Base-by-base conservation (phyloP, 2,329 filamentous ascomycete species). In the Emericellopsis cladophorae region DNA sequence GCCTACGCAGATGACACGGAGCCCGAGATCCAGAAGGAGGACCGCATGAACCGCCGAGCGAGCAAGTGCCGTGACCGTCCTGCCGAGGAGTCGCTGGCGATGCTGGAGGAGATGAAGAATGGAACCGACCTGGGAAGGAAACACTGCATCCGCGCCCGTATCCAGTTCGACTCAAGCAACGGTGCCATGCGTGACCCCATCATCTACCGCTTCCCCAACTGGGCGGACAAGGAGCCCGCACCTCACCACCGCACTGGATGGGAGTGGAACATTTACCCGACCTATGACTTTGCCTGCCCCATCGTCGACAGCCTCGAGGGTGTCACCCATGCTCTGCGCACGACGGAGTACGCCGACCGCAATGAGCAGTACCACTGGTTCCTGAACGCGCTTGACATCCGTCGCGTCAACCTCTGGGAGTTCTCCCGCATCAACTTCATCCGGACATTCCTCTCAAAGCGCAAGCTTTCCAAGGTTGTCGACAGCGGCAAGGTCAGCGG, bases 111-210 rank as follows among this genome's bases (percentile, higher is more conserved):
- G 69, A 98, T 98, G 92, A 94, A 89, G 70, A 73, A 75, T 42
- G 89, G 83, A 36, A 82, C 79, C 3, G 75, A 82, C 38, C 80
- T 89, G 59, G 92, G 92, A 44, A 64, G 79, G 38, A 78, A 74
- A 55, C 89, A 90, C 78, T 95, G 87, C 65, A 93, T 98, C 49
- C 84, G 92, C 45, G 92, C 92, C 44, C 95, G 93, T 71, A 85
- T 96, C 51, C 90, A 86, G 2, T 77, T 84, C 51, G 85, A 94
- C 60, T 84, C 92, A 64, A 84, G 84, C 48, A 96, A 98, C 70
- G 94, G 94, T 65, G 87, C 92, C 40, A 81, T 96, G 76, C 77
- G 92, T 49, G 92, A 98, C 60, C 92, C 92, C 11, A 89, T 96
- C 61, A 93, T 98, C 60, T 44, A 95, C 72, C 81, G 92, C 49